Base-by-base conservation (phyloP, 2,329 filamentous ascomycete species). In the Xylariomycetidae sp. region DNA sequence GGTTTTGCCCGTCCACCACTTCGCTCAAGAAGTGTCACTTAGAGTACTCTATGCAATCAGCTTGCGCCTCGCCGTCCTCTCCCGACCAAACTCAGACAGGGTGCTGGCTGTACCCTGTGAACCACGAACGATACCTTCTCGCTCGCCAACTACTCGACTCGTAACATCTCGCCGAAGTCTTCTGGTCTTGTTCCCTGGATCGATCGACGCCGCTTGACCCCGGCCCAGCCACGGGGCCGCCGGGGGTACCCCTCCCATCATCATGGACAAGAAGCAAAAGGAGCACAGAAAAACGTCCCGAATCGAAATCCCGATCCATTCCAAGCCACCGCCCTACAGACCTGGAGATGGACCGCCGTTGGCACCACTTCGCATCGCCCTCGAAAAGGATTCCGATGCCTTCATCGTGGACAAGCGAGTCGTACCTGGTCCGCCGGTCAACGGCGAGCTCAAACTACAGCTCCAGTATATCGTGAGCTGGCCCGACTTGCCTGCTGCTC, bases 381-480 rank as follows among this genome's bases (percentile, higher is more conserved):
- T 68, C 3, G 50, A 59, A 1, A 54, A 64, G 48, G 69, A 78
- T 43, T 65, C 67, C 26, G 68, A 67, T 7, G 74, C 70, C n/a
- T 74, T 68, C 46, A 80, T 82, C 25, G 50, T 71, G 40, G 67
- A 71, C 29, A 68, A 71, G 43, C 60, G 72, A 19, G 56, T 76
- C 6, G 56, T 72, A 1, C 63, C 68, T 27, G 45, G 52, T 1
- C 24, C 47, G 15, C 42, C 49, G 5, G 13, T 39, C n/a, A 45
- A 52, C 31, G 48, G 47, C 30, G 46, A 53, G 15, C 34, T 59
- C 50, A 29, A 53, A 44, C 2, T 67, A 28, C 58, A 68, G 6
- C 61, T 76, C 39, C 65, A 65, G 31, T 76, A 80, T 37, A 56
- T 73, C 3, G 61, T 81, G 5, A 67, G 68, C 6, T 77, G 73